Percentiles rank a stretch among this genome's conserved stretches.
Conservation (phyloP, 1,284 basidiomycete genomes). For the Xerocomus minutiporus region DNA sequence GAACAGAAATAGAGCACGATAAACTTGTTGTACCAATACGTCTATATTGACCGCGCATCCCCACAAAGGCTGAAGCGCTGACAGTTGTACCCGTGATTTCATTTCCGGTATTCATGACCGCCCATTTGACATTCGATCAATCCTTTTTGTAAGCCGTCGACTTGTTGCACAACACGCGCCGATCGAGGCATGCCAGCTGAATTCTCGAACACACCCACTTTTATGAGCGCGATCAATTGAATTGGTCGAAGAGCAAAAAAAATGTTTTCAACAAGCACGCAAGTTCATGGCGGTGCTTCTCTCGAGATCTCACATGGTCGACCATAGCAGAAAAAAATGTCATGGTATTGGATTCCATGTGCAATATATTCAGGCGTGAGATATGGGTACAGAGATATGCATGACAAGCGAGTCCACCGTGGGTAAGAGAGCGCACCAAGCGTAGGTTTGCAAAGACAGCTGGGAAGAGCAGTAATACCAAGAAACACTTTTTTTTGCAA, state of each 20-base stretch:
- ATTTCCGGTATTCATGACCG: not conserved
- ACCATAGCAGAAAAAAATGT: too few species aligned
- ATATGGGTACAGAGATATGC: not conserved
- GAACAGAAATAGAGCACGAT: conserved; percentile 3
- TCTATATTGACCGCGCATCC: conserved; percentile 2
- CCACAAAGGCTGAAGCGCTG: not conserved
- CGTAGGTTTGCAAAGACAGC: too few species aligned
- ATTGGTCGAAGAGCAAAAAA: too few species aligned
- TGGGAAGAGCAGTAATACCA: not conserved
- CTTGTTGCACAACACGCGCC: too few species aligned
- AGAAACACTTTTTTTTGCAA: not conserved
- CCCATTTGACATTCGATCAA: not conserved
- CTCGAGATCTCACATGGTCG: too few species aligned
- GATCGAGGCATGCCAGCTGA: too few species aligned
- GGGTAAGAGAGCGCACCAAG: not conserved
- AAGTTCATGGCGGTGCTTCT: too few species aligned
- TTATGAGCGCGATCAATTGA: too few species aligned
- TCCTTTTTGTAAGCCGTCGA: not conserved
- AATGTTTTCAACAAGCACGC: too few species aligned
- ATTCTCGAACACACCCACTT: too few species aligned
- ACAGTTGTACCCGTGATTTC: not conserved
- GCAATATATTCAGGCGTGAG: not conserved
- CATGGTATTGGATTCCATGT: too few species aligned
- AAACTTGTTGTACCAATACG: conserved; percentile 15
- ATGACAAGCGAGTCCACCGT: not conserved